These are phyloP conservation scores for Raffaelea ambrosiae DNA, from an alignment of 2,329 filamentous ascomycete genomes.

Conservation along the genomic window DNA sequence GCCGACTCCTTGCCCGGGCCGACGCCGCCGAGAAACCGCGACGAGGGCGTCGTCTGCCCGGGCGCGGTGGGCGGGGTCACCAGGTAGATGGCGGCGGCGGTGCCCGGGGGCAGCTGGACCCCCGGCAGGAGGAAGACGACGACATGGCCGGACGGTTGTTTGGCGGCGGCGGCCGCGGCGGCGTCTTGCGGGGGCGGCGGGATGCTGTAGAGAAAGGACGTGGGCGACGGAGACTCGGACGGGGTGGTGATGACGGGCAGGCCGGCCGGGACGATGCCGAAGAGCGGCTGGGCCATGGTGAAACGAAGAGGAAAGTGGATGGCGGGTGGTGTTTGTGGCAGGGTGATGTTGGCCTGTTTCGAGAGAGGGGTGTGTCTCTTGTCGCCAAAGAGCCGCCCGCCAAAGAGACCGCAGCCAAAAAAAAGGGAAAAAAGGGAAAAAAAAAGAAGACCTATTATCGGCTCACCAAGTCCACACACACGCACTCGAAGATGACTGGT, in stretches of 20 bases:
- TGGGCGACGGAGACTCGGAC: conserved; percentile 41
- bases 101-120: conserved; percentile 60
- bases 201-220: conserved; percentile 48
- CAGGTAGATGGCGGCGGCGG: conserved; percentile 85
- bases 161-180: conserved; percentile 15
- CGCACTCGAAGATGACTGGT: too few species aligned
- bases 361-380: too few species aligned
- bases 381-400: too few species aligned
- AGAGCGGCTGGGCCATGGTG: conserved; percentile 38
- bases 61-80: conserved; percentile 37
- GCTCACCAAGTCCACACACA: not conserved
- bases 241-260: conserved; percentile 48
- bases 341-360: too few species aligned
- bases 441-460: not conserved
- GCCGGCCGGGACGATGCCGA: conserved; percentile 54
- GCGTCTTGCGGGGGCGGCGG: too few species aligned
- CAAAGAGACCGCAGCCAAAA: too few species aligned
- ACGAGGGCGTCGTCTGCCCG: conserved; percentile 27
- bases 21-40: conserved; percentile 73
- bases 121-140: conserved; percentile 84
- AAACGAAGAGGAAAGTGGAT: not conserved
- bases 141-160: conserved; percentile 64
- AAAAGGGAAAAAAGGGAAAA: not conserved
- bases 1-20: conserved; percentile 86
- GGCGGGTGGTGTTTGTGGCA: too few species aligned